A percentile compares a stretch with the other conserved stretches of the same genome.
phyloP scores from a whole-genome alignment of 148 eudicot species.

The Polygonum maritimum region DNA sequence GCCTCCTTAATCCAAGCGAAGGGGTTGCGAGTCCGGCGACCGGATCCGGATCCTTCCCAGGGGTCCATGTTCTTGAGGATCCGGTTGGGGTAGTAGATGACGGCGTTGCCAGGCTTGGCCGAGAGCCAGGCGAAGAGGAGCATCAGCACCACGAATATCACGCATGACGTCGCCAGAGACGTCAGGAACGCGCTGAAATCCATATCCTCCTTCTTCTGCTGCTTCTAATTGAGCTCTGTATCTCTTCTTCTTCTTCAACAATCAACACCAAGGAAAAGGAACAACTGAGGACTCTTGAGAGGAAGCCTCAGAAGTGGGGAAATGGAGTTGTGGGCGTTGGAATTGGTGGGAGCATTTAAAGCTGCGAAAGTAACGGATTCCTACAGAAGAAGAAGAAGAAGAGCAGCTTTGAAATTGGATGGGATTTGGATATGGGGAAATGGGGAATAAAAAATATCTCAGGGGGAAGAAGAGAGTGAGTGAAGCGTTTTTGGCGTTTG shows the following conservation, averaged over 20 bases:
- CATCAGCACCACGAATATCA: slow-evolving; percentile 61
- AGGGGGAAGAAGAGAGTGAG: too few species aligned
- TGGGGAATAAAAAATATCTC: background rate
- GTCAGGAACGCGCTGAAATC: slow-evolving; percentile 78
- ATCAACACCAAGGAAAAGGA: background rate
- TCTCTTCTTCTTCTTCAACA: background rate
- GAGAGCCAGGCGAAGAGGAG: slow-evolving; percentile 72
- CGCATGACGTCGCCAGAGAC: slow-evolving; percentile 65
- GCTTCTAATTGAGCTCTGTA: background rate
- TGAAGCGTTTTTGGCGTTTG: background rate
- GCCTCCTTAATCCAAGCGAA: slow-evolving; percentile 78
- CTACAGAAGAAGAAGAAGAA: background rate
- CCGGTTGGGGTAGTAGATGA: slow-evolving; percentile 74
- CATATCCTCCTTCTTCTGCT: slow-evolving; percentile 22
- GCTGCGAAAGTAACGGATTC: background rate
- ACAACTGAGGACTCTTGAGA: background rate
- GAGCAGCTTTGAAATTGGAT: background rate
- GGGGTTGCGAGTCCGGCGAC: slow-evolving; percentile 50
- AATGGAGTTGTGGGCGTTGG: background rate
- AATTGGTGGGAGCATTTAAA: background rate
- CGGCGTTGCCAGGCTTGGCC: slow-evolving; percentile 45
- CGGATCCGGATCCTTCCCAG: slow-evolving; percentile 22
- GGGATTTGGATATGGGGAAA: background rate
- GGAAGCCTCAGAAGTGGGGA: background rate
- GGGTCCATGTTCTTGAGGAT: slow-evolving; percentile 64